Conservation (phyloP, 176 grass and related monocot genomes). For the Otatea glauca region DNA sequence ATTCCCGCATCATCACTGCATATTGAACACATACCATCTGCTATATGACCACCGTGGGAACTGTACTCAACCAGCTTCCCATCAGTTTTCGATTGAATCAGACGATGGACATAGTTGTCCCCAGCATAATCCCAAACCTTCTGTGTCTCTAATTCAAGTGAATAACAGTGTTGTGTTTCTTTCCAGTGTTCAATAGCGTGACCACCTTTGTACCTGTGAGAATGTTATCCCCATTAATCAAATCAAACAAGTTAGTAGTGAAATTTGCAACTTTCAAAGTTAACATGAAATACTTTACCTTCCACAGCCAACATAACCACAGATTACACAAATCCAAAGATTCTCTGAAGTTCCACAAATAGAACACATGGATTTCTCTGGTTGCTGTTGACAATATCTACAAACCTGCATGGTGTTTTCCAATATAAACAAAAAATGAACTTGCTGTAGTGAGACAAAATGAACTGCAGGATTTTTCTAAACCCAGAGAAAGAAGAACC, state of each 20-base stretch:
- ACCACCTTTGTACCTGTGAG: slow-evolving; percentile 79
- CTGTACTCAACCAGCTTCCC: slow-evolving; percentile 88
- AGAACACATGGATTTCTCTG: slow-evolving; percentile 89
- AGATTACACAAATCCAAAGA: slow-evolving; percentile 96
- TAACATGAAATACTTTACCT: slow-evolving; percentile 64
- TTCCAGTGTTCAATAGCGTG: slow-evolving; percentile 91
- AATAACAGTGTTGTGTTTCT: slow-evolving; percentile 94
- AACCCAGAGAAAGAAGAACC: slow-evolving; percentile 3
- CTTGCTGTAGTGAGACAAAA: background rate
- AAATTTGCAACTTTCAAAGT: slow-evolving; percentile 28
- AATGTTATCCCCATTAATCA: slow-evolving; percentile 10
- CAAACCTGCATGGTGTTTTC: slow-evolving; percentile 68
- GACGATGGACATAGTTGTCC: slow-evolving; percentile 91
- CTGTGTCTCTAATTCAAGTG: slow-evolving; percentile 96
- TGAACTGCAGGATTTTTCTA: background rate
- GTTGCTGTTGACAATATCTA: slow-evolving; percentile 97
- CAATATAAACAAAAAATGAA: slow-evolving; percentile 38
- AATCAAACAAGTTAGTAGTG: slow-evolving; percentile 32
- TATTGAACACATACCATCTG: slow-evolving; percentile 48
- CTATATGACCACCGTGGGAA: slow-evolving; percentile 50
- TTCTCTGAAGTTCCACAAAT: slow-evolving; percentile 81
- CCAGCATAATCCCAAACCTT: slow-evolving; percentile 99
- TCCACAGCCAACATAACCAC: slow-evolving; percentile 95
- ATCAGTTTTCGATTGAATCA: slow-evolving; percentile 99
- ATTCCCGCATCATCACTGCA: slow-evolving; percentile 67